Evolutionary conservation across 164 flowering plant genomes (phyloP).

Genomic region (Saururus chinensis): DNA sequence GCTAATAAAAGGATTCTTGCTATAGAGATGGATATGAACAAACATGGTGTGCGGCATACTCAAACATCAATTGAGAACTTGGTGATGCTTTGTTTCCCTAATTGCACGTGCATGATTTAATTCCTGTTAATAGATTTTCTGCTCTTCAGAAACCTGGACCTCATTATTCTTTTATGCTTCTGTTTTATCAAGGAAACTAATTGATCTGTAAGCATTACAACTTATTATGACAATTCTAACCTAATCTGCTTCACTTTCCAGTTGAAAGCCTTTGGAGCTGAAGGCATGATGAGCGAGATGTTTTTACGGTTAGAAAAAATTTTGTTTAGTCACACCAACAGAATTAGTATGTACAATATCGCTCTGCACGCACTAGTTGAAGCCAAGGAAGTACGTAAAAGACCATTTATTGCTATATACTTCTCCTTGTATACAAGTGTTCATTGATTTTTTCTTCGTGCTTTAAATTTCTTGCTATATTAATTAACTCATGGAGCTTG

Average conservation of each 20-base stretch:
- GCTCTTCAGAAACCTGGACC: no score
- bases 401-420: neutral
- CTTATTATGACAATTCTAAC: neutral
- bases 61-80: constrained; percentile 46
- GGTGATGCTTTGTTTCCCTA: constrained; percentile 28
- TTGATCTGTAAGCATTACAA: neutral
- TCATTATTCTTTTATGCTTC: neutral
- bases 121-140: no score
- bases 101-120: neutral
- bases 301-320: constrained; percentile 39
- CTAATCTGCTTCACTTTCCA: constrained; percentile 15
- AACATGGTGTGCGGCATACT: constrained; percentile 62
- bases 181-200: neutral
- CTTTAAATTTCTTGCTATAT: neutral
- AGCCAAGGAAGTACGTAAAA: constrained; percentile 50
- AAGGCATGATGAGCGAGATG: constrained; percentile 58
- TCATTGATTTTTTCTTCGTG: no score
- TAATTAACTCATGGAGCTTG: neutral
- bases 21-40: constrained; percentile 65
- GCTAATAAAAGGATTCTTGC: constrained; percentile 50
- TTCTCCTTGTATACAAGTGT: no score
- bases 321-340: constrained; percentile 17
- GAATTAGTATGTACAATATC: constrained; percentile 38
- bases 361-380: constrained; percentile 69
- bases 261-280: constrained; percentile 79